Evolutionary conservation across 257 asterid genomes (phyloP), one percentile per base, ranked within the genome.

Genomic region (Nicotiana undulata): DNA sequence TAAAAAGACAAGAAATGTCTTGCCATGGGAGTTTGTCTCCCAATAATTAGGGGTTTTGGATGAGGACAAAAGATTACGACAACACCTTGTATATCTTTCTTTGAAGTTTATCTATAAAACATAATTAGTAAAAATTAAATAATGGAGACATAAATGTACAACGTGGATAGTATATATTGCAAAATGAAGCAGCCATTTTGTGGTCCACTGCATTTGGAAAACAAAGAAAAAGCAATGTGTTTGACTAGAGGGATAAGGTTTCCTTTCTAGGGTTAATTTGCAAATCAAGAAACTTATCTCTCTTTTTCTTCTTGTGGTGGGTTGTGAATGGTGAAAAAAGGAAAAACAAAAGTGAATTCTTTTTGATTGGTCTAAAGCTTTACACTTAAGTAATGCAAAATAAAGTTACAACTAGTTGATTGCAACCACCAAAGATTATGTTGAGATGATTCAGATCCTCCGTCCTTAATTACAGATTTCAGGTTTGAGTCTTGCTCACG

Each of bases 71-170:
- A 64, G 70, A 63, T 63, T 7, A 63, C 9, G 22, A 12, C 67
- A 63, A 64, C 44, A 64, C 6, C 18, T 15, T 40, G 24, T 22
- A 64, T 64, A 64, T 29, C 46, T 29, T 64, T 15, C 46, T 64
- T 16, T 64, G 12, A 64, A 44, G 49, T 64, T 64, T 64, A 64
- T 64, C 72, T 64, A 64, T 46, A 29, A 63, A 63, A 29, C 10
- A 64, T 3, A 29, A 13, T 63, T 26, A 13, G 68, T 8, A 63
- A 29, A 60, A 9, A 24, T 13, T 56, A 4, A 58, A 58, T 20
- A 20, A 3, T 59, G 12, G 37, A 12, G 10, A 61, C n/a, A 61
- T 61, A 61, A 59, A 9, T 22, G 13, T 9, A 9, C 16, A 20
- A 59, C 64, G 64, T 59, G 64, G 64, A 59, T 59, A 59, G 63